These are phyloP conservation scores for Phytophthora hibernalis DNA, from an alignment of 352 stramenopile species.

Conservation along the genomic window DNA sequence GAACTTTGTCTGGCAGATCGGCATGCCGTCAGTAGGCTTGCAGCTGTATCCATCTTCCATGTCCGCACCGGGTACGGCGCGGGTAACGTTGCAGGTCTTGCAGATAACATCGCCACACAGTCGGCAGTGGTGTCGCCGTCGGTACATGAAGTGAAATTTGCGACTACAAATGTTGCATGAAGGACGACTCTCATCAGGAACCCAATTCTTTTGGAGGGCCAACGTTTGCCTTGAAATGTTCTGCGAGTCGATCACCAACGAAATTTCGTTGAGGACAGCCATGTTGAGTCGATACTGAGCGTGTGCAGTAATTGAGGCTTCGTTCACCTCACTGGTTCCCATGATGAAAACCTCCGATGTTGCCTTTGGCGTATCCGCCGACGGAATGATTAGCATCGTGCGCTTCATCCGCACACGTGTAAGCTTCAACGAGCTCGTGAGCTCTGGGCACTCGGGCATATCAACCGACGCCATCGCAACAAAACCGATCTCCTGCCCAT, in stretches of 20 bases:
- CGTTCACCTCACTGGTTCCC: constrained; percentile 41
- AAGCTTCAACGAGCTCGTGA: constrained; percentile 38
- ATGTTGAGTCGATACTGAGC: constrained; percentile 56
- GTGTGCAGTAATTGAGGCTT: constrained; percentile 45
- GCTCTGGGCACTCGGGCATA: constrained; percentile 52
- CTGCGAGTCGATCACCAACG: constrained; percentile 59
- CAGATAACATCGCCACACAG: constrained; percentile 63
- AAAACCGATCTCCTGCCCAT: constrained; percentile 52
- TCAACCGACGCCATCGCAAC: constrained; percentile 48
- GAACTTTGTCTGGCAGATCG: constrained; percentile 60
- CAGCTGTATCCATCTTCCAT: constrained; percentile 16
- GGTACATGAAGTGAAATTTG: constrained; percentile 42
- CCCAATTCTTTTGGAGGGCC: constrained; percentile 39
- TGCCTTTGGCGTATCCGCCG: constrained; percentile 29
- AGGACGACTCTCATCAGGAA: constrained; percentile 42
- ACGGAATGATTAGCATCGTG: constrained; percentile 51
- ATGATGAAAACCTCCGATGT: constrained; percentile 61
- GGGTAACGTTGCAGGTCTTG: constrained; percentile 57
- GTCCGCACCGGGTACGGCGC: constrained; percentile 33
- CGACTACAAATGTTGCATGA: constrained; percentile 42
- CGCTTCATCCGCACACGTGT: constrained; percentile 53
- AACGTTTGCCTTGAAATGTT: constrained; percentile 56
- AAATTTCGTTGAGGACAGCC: constrained; percentile 59
- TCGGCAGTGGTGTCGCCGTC: constrained; percentile 56
- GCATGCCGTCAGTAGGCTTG: not conserved